phyloP scores from a whole-genome alignment of 176 grass and related monocot genomes.

The Avena insularis region DNA sequence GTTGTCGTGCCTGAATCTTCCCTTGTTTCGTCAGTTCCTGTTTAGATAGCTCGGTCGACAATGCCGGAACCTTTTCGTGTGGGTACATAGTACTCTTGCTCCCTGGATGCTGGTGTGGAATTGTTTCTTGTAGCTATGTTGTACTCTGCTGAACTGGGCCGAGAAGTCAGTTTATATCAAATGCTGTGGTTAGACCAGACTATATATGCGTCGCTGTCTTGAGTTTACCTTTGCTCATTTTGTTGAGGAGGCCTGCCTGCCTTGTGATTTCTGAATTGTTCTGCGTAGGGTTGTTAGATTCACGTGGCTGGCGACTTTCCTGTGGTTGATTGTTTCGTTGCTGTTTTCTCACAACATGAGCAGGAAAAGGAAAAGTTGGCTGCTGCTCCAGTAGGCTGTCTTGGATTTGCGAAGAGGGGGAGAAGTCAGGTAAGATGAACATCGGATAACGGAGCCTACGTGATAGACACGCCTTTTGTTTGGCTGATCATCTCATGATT shows the following conservation, averaged over 20 bases:
- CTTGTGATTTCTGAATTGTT: neutral
- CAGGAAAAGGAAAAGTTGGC: neutral
- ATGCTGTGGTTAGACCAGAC: conserved; percentile 24
- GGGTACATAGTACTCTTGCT: neutral
- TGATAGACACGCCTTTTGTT: neutral
- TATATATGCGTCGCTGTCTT: neutral
- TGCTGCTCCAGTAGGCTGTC: neutral
- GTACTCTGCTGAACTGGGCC: conserved; percentile 20
- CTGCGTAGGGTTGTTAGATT: neutral
- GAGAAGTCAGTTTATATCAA: conserved; percentile 23
- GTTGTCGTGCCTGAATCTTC: neutral
- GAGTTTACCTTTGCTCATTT: neutral
- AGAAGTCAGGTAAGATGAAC: neutral
- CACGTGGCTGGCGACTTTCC: neutral
- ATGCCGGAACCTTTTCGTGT: conserved; percentile 31
- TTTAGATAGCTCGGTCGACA: conserved; percentile 41
- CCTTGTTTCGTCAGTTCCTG: conserved; percentile 32
- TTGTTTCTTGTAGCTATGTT: conserved; percentile 30
- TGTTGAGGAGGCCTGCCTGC: no score
- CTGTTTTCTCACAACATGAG: neutral
- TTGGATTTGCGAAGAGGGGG: neutral
- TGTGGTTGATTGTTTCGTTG: neutral
- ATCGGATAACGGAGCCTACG: neutral
- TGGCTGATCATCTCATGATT: neutral
- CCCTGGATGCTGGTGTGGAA: conserved; percentile 36